Percentiles rank a stretch among this genome's conserved stretches.
phyloP scores from a whole-genome alignment of 2,329 filamentous ascomycete species.

The Fusarium clavum region DNA sequence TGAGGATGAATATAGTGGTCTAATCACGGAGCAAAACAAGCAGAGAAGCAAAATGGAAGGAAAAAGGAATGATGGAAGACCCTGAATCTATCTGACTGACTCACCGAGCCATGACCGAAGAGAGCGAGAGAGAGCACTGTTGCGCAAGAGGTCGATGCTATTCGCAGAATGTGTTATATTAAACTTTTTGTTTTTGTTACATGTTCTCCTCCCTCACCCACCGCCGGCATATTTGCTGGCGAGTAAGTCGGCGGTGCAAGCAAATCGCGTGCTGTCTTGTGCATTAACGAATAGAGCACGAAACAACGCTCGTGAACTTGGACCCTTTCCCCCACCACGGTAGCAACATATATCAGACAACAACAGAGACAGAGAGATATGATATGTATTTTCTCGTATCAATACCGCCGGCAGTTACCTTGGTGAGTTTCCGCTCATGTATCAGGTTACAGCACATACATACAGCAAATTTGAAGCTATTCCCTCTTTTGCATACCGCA shows the following conservation, averaged over 20 bases:
- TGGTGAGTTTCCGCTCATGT: constrained; percentile 26
- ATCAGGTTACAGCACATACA: constrained; percentile 38
- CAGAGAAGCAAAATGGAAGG: neutral
- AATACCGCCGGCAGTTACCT: constrained; percentile 31
- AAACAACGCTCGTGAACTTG: constrained; percentile 17
- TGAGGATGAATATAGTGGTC: constrained; percentile 29
- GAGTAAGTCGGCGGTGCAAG: neutral
- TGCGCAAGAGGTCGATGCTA: constrained; percentile 14
- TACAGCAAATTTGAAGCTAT: neutral
- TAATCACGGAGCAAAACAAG: constrained; percentile 3
- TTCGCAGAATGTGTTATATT: constrained; percentile 1
- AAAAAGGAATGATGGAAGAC: neutral
- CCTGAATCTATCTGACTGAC: constrained; percentile 30
- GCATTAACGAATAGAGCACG: constrained; percentile 11
- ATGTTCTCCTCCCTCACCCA: neutral
- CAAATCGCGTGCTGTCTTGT: neutral
- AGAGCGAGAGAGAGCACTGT: neutral
- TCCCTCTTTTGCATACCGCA: neutral
- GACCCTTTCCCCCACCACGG: constrained; percentile 21
- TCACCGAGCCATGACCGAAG: constrained; percentile 16
- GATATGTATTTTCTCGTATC: neutral
- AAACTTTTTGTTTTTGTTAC: neutral
- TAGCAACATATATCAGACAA: constrained; percentile 10
- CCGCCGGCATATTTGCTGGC: constrained; percentile 13
- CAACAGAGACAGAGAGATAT: neutral